Base-by-base conservation (phyloP, 2,329 filamentous ascomycete genomes). In the Aureobasidium sp. region DNA sequence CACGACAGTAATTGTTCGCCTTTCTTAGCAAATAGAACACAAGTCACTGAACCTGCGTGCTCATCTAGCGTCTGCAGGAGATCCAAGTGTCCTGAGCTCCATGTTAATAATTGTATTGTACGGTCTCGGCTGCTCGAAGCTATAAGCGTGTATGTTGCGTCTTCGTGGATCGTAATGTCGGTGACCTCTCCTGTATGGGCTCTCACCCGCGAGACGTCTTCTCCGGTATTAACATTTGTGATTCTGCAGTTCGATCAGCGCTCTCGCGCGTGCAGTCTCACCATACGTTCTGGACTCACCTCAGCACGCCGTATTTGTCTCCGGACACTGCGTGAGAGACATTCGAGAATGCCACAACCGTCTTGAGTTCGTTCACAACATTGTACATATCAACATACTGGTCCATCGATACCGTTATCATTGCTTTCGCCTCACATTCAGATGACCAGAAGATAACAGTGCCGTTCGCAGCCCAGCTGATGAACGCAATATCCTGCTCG, bases 51-150 rank as follows among this genome's bases (percentile, higher is more conserved):
- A 26, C 91, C 90, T 34, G 91, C 86, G 74, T 97, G 96, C 68
- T 99, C 93, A 62, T 90, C 86, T 70, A 97, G 83, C 0, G 94
- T 99, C 73, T 99, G 94, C 57, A 96, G 84, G 62, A 97, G 83
- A 63, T 89, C 84, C 12, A 74, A 64, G n/a, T 62, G 58, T 13
- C 63, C 61, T 15, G 66, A 63, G 12, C 47, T 62, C 73, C 95
- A 88, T 2, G 75, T 76, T 71, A 97, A 97, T n/a, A 99, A 78
- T 72, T 99, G 94, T 0, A 93, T 84, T n/a, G 89, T 96, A 56
- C 94, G 87, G 74, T 99, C 94, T 66, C 94, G 84, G 39, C 91
- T 90, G 71, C 88, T 92, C 12, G 87, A 91, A 20, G 90, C 93
- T 67, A 97, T 80, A 50, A 96, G 78, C 39, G 85, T 82, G 51